A percentile compares a stretch with the other conserved stretches of the same genome.
Conservation (phyloP, 2,329 filamentous ascomycete genomes). For the Escovopsis sp. region DNA sequence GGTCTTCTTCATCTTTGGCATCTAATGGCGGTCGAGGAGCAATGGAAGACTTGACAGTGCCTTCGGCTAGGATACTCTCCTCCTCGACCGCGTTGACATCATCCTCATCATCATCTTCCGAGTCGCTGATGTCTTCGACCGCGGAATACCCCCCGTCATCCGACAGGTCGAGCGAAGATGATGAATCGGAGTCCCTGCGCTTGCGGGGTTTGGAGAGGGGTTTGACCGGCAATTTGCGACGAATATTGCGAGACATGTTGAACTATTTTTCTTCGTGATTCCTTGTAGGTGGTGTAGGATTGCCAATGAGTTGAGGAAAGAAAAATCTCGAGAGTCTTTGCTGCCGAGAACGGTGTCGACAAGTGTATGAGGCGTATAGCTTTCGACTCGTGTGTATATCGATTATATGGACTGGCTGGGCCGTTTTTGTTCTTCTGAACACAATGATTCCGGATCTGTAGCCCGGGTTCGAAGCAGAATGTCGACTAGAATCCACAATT, state of each 20-base stretch:
- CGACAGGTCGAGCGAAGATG: slow-evolving; percentile 43
- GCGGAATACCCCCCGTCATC: slow-evolving; percentile 60
- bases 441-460: not conserved
- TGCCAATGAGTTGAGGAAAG: not conserved
- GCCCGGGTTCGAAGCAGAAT: not conserved
- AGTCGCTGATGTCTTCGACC: slow-evolving; percentile 67
- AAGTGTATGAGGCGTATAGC: not conserved
- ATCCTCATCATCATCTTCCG: slow-evolving; percentile 63
- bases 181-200: slow-evolving; percentile 38
- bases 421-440: not conserved
- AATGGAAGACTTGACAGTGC: slow-evolving; percentile 22
- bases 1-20: slow-evolving; percentile 19
- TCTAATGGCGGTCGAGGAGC: slow-evolving; percentile 36
- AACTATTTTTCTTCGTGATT: slow-evolving; percentile 4
- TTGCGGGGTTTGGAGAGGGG: slow-evolving; percentile 29
- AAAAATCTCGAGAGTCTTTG: not conserved
- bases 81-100: slow-evolving; percentile 68
- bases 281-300: not conserved
- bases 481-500: not conserved
- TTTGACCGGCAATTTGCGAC: slow-evolving; percentile 29
- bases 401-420: too few relatives aligned
- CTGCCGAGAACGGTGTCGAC: not conserved
- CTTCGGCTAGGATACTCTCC: slow-evolving; percentile 48
- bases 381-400: too few relatives aligned
- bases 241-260: slow-evolving; percentile 38